A percentile compares a stretch with the other conserved stretches of the same genome.
These are phyloP conservation scores for Globisporangium megalacanthum DNA, from an alignment of 352 stramenopile species.

Conservation along the genomic window DNA sequence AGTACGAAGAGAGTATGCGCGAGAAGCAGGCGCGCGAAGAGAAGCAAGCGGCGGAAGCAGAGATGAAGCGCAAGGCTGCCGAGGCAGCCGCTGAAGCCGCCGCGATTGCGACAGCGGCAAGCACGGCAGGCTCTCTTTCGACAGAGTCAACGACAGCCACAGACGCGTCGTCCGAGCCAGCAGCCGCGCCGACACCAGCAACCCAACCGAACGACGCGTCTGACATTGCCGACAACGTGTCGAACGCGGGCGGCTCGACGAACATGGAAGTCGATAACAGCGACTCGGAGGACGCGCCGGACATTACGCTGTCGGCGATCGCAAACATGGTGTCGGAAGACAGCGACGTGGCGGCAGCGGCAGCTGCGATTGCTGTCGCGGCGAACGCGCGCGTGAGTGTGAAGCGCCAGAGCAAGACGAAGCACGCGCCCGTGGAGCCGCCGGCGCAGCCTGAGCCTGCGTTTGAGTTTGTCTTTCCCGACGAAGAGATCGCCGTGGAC, in stretches of 20 bases:
- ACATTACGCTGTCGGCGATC: slow-evolving; percentile 77
- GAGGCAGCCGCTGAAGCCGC: slow-evolving; percentile 23
- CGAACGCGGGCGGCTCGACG: slow-evolving; percentile 19
- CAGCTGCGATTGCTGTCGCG: slow-evolving; percentile 40
- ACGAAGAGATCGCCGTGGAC: slow-evolving; percentile 57
- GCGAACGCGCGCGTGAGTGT: slow-evolving; percentile 34
- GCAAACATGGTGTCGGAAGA: slow-evolving; percentile 86
- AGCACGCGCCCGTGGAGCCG: slow-evolving; percentile 4
- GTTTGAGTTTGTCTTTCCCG: slow-evolving; percentile 68
- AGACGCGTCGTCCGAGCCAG: slow-evolving; percentile 8
- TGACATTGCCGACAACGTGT: slow-evolving; percentile 19
- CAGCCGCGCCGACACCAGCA: not conserved
- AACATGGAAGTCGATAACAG: slow-evolving; percentile 85
- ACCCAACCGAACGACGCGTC: slow-evolving; percentile 18
- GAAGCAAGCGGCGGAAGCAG: slow-evolving; percentile 37
- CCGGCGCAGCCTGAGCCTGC: slow-evolving; percentile 22
- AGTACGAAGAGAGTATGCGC: slow-evolving; percentile 57
- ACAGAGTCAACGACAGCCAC: not conserved
- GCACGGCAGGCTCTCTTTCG: not conserved
- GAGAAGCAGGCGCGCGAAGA: slow-evolving; percentile 36
- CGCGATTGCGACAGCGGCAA: slow-evolving; percentile 11
- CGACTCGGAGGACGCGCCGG: slow-evolving; percentile 65
- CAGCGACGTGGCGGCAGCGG: slow-evolving; percentile 54
- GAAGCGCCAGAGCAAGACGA: slow-evolving; percentile 27
- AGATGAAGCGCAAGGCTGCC: slow-evolving; percentile 36